A percentile compares a stretch with the other conserved stretches of the same genome.
Evolutionary conservation across 768 basidiomycete genomes (phyloP).

Genomic region (Chalciporus piperatus): DNA sequence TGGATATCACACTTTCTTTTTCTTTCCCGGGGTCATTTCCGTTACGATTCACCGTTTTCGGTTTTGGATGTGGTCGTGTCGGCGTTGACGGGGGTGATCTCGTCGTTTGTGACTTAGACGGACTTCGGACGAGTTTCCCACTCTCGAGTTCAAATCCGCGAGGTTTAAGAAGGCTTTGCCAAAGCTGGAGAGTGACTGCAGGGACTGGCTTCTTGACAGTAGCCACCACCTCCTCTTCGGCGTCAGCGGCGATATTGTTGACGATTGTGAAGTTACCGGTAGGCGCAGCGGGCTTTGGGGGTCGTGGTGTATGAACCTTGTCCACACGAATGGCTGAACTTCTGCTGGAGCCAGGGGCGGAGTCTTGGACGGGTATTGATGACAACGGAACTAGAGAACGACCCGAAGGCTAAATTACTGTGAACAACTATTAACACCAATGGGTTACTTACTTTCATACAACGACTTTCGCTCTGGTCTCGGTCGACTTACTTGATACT

Average conservation of each 20-base stretch:
- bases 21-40: slow-evolving; percentile 6
- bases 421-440: neutral
- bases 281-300: slow-evolving; percentile 10
- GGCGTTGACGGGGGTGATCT: slow-evolving; percentile 18
- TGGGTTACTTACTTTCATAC: slow-evolving; percentile 19
- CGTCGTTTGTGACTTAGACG: slow-evolving; percentile 42
- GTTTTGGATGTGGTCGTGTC: slow-evolving; percentile 9
- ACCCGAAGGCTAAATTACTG: neutral
- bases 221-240: slow-evolving; percentile 54
- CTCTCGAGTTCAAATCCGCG: slow-evolving; percentile 63
- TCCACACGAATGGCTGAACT: slow-evolving; percentile 11
- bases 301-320: slow-evolving; percentile 19
- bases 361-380: slow-evolving; percentile 13
- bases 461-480: slow-evolving; percentile 52
- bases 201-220: slow-evolving; percentile 58
- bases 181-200: slow-evolving; percentile 61
- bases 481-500: slow-evolving; percentile 57
- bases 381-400: slow-evolving; percentile 10
- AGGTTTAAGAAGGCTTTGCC: slow-evolving; percentile 64
- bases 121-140: slow-evolving; percentile 60
- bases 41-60: neutral
- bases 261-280: slow-evolving; percentile 19
- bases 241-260: slow-evolving; percentile 19
- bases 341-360: slow-evolving; percentile 12
- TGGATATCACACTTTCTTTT: slow-evolving; percentile 46